phyloP scores from a whole-genome alignment of 768 basidiomycete species.

The Panaeolus cyanescens region DNA sequence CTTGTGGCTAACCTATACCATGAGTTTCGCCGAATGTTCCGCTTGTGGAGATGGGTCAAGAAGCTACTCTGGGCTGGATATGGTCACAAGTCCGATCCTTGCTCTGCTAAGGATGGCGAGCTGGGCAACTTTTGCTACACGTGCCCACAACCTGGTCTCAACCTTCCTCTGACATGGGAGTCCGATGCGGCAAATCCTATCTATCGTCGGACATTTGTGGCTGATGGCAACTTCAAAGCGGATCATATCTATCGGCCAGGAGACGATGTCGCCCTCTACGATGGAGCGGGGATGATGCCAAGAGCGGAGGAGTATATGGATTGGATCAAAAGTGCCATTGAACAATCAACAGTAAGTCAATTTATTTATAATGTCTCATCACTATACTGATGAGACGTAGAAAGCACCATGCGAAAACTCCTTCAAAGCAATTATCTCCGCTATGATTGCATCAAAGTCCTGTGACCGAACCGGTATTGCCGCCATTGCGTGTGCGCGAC shows the following conservation, averaged over 20 bases:
- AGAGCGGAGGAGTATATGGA: neutral
- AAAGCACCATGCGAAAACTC: conserved; percentile 8
- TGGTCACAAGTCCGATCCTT: neutral
- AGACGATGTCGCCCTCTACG: conserved; percentile 16
- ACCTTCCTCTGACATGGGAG: conserved; percentile 5
- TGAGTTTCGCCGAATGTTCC: conserved; percentile 11
- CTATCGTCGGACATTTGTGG: too few relatives aligned
- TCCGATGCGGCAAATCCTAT: neutral
- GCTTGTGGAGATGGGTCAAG: conserved; percentile 14
- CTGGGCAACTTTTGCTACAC: conserved; percentile 4
- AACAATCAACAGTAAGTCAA: conserved; percentile 13
- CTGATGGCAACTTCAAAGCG: too few relatives aligned
- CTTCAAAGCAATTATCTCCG: too few relatives aligned
- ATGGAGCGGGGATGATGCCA: conserved; percentile 18
- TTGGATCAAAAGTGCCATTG: conserved; percentile 5
- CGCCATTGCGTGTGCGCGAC: conserved; percentile 12
- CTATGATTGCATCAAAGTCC: too few relatives aligned
- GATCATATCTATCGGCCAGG: conserved; percentile 5
- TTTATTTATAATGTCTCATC: neutral
- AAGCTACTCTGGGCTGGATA: conserved; percentile 9
- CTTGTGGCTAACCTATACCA: conserved; percentile 13
- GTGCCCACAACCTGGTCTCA: conserved; percentile 6
- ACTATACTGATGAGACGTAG: neutral
- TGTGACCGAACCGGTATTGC: conserved; percentile 5
- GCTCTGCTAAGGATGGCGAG: too few relatives aligned